These are phyloP conservation scores for Lentinula boryana DNA, from an alignment of 768 basidiomycete species.

Conservation along the genomic window DNA sequence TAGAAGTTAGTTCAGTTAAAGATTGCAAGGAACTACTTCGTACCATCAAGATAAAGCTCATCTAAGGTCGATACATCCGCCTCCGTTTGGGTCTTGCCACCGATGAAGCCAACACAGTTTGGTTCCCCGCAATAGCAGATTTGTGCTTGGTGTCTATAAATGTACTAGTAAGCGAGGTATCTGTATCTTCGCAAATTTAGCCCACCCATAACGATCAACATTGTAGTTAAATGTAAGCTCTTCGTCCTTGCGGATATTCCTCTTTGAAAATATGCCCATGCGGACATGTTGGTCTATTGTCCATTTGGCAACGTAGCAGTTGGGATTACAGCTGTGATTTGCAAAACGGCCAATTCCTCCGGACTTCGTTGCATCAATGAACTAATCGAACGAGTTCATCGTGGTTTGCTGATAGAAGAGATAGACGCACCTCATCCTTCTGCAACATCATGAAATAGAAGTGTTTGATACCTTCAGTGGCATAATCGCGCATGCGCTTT, in stretches of 20 bases:
- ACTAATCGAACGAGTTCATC: conserved; percentile 38
- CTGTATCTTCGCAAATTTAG: not conserved
- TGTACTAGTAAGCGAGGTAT: not conserved
- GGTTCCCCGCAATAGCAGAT: conserved; percentile 92
- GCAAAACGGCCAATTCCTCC: conserved; percentile 97
- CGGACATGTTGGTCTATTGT: conserved; percentile 83
- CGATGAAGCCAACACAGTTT: conserved; percentile 93
- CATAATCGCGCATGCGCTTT: conserved; percentile 93
- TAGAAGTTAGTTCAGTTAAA: conserved; percentile 3
- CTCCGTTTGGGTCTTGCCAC: conserved; percentile 98
- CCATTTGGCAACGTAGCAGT: conserved; percentile 99
- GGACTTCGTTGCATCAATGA: conserved; percentile 95
- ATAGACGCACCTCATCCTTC: conserved; percentile 78
- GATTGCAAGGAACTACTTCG: conserved; percentile 11
- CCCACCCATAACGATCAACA: conserved; percentile 95
- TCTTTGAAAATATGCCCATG: conserved; percentile 97
- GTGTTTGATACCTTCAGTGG: conserved; percentile 86
- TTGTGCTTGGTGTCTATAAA: conserved; percentile 83
- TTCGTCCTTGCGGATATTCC: conserved; percentile 68
- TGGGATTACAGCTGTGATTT: conserved; percentile 97
- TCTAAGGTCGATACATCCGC: conserved; percentile 94
- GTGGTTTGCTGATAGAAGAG: not conserved
- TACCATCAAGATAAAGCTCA: conserved; percentile 90
- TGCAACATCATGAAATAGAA: conserved; percentile 99
- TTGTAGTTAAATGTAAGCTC: conserved; percentile 99